These are phyloP conservation scores for Cyclocybe aegerita DNA, from an alignment of 768 basidiomycete species.

Conservation along the genomic window DNA sequence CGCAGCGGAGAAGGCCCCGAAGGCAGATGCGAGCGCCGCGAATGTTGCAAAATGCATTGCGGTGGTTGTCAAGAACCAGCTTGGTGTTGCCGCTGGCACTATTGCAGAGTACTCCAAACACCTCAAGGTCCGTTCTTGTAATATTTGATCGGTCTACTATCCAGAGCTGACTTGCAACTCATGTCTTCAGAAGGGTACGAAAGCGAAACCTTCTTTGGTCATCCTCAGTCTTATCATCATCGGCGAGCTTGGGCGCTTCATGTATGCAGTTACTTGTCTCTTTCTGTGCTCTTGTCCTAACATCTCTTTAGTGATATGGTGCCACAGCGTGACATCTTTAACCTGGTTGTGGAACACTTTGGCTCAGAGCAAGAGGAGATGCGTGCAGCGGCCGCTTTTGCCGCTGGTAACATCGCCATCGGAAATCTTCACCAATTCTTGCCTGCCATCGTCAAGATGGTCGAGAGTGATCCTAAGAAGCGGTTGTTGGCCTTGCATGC, in stretches of 20 bases:
- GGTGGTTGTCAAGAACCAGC: constrained; percentile 71
- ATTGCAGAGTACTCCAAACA: constrained; percentile 84
- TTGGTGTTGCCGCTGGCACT: constrained; percentile 73
- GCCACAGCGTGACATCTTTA: constrained; percentile 76
- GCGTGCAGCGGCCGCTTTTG: constrained; percentile 90
- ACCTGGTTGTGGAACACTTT: constrained; percentile 71
- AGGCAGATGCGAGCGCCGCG: constrained; percentile 50
- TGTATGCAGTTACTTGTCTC: constrained; percentile 42
- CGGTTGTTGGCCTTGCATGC: constrained; percentile 88
- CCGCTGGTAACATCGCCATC: constrained; percentile 94
- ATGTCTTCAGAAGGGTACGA: constrained; percentile 44
- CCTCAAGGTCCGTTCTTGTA: constrained; percentile 57
- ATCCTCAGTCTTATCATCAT: constrained; percentile 85
- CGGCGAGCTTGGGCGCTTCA: constrained; percentile 90
- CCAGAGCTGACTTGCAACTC: not conserved
- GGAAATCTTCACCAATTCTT: constrained; percentile 89
- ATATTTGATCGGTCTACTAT: not conserved
- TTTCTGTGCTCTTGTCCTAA: not conserved
- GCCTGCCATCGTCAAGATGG: constrained; percentile 77
- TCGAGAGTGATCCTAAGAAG: constrained; percentile 73
- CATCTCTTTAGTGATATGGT: constrained; percentile 76
- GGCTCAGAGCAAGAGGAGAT: constrained; percentile 80
- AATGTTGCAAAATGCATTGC: constrained; percentile 89
- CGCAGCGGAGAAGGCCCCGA: constrained; percentile 62
- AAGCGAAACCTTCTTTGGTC: constrained; percentile 64